Evolutionary conservation across 2,329 filamentous ascomycete genomes (phyloP).

Genomic region (Esteya vermicola): DNA sequence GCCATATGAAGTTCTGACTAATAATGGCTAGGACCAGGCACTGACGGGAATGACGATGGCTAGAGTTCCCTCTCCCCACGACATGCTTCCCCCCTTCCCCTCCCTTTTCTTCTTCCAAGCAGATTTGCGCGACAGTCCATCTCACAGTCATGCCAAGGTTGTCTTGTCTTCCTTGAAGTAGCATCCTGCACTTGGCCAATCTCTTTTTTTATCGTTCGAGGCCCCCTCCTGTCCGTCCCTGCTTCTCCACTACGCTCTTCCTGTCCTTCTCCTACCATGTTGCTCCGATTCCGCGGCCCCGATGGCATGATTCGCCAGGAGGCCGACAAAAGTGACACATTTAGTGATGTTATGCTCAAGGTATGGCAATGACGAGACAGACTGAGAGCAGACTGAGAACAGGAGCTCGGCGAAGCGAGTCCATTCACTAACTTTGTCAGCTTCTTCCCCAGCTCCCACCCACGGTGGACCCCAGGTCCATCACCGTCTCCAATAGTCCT

Average conservation of each 20-base stretch:
- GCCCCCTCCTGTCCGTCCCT: background rate
- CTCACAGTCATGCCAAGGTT: too few species aligned
- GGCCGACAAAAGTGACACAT: constrained; percentile 60
- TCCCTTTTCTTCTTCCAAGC: background rate
- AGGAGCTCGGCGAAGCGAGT: too few species aligned
- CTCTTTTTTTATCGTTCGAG: background rate
- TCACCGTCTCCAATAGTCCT: constrained; percentile 48
- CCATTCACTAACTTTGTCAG: constrained; percentile 19
- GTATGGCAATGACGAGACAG: constrained; percentile 23
- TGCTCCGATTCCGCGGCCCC: constrained; percentile 76
- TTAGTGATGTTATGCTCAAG: constrained; percentile 44
- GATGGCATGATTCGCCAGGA: constrained; percentile 85
- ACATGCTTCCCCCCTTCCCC: too few species aligned
- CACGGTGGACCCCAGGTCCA: constrained; percentile 44
- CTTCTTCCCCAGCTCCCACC: constrained; percentile 43
- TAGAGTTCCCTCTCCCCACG: too few species aligned
- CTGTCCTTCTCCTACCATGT: constrained; percentile 36
- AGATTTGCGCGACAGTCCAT: too few species aligned
- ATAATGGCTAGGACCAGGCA: background rate
- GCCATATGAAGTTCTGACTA: background rate
- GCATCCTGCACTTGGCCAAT: too few species aligned
- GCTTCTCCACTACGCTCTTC: background rate
- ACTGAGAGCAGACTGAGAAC: too few species aligned
- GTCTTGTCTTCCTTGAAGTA: too few species aligned
- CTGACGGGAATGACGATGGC: background rate